These are phyloP conservation scores for Metschnikowia continentalis DNA, from an alignment of 805 yeast genomes.

Conservation along the genomic window DNA sequence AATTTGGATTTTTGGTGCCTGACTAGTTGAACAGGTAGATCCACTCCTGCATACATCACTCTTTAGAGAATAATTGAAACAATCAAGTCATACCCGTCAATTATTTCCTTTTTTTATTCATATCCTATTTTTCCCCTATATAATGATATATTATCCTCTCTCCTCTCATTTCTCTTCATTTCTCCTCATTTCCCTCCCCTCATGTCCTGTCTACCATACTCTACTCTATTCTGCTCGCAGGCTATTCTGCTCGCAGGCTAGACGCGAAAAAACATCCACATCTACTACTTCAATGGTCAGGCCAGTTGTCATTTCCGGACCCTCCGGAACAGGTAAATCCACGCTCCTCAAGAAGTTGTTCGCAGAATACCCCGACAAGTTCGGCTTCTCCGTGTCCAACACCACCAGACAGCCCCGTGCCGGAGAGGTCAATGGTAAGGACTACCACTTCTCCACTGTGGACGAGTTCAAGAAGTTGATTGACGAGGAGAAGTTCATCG, in stretches of 20 bases:
- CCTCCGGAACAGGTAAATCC: conserved; percentile 95
- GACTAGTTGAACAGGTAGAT: no score
- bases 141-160: no score
- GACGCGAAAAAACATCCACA: neutral
- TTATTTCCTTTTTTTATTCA: no score
- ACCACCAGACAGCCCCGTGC: conserved; percentile 90
- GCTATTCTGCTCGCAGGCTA: neutral
- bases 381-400: conserved; percentile 92
- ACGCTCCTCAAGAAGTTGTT: conserved; percentile 85
- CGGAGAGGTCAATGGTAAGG: conserved; percentile 86
- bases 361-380: conserved; percentile 82
- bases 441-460: conserved; percentile 81
- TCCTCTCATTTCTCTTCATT: no score
- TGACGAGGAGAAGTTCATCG: conserved; percentile 74
- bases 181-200: no score
- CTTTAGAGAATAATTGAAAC: no score
- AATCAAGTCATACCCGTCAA: no score
- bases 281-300: conserved; percentile 36
- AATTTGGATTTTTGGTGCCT: no score
- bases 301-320: conserved; percentile 95
- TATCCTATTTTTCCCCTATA: no score
- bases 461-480: conserved; percentile 77
- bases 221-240: no score
- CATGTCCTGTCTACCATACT: no score
- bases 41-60: no score